Evolutionary conservation across 208 protist genomes (phyloP), one percentile per base, ranked within the genome.

Genomic region (Wallacemonas sp.): DNA sequence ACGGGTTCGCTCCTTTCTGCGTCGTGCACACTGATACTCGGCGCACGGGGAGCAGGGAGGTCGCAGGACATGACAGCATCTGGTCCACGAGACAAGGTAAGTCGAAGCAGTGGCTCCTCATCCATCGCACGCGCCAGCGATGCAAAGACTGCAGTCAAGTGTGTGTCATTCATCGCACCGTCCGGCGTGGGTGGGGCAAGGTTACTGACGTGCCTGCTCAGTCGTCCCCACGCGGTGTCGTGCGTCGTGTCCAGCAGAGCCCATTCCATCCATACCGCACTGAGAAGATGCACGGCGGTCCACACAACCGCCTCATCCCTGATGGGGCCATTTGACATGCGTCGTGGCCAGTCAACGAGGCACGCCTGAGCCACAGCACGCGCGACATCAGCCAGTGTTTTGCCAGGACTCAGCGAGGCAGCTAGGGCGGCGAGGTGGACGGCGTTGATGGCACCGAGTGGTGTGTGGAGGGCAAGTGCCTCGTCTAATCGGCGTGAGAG

Each of bases 401-500:
- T 36, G n/a, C 36, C 30, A 15, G 83, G 62, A 15, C 71, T 58
- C 6, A 91, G 79, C 11, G 88, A 63, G 2, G 71, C 72, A 9
- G 72, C 36, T 3, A 85, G 21, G 30, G 82, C 75, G n/a, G 74
- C 61, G 21, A 94, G 54, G 39, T 74, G 70, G 19, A 82, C 21
- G 5, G 80, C 46, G 24, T 85, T 75, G 0, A 94, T 33, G 4
- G 63, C 28, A 14, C 68, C 77, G 30, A 76, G 44, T 2, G 66
- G 41, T 4, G 30, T 74, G 2, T 33, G 55, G 24, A 81, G 72
- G 19, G 55, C 68, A n/a, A 81, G 78, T 2, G 36, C 60, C 19
- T 62, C 31, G 47, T 90, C 84, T 14, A 82, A 54, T 5, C 70
- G 71, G 38, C 83, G 84, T 14, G 66, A 75, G 28, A 90, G 51